These are phyloP conservation scores for Rhododendron kiyosumense DNA, from an alignment of 148 eudicot genomes.

Conservation along the genomic window DNA sequence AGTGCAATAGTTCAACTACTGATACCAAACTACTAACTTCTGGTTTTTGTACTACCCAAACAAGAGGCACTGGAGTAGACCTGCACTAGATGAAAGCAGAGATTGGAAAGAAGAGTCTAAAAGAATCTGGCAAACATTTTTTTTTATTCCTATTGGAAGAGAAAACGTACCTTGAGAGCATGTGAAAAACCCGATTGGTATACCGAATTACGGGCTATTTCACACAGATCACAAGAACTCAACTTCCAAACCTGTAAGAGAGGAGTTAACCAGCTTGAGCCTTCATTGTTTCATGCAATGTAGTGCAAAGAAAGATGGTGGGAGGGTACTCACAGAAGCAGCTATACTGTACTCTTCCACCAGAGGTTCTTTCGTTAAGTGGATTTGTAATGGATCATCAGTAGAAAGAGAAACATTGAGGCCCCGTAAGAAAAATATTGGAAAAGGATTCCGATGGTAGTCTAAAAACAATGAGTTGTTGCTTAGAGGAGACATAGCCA, in stretches of 20 bases:
- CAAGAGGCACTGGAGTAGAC: neutral
- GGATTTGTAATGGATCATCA: constrained; percentile 97
- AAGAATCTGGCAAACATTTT: too few species aligned
- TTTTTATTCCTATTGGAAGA: neutral
- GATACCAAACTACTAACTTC: neutral
- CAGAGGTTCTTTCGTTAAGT: constrained; percentile 91
- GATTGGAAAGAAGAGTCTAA: neutral
- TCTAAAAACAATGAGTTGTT: constrained; percentile 97
- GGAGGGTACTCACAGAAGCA: constrained; percentile 67
- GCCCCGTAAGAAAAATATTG: constrained; percentile 86
- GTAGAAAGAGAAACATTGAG: constrained; percentile 98
- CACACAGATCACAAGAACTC: constrained; percentile 92
- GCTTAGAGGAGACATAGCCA: constrained; percentile 99
- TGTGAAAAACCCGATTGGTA: constrained; percentile 97
- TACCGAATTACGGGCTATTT: constrained; percentile 96
- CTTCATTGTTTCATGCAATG: neutral
- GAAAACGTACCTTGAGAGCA: constrained; percentile 68
- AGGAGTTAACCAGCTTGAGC: constrained; percentile 4
- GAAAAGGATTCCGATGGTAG: constrained; percentile 96
- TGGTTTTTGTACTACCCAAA: neutral
- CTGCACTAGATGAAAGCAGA: constrained; percentile 1
- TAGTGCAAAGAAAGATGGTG: neutral
- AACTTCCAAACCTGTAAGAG: constrained; percentile 82
- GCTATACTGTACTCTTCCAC: constrained; percentile 99
- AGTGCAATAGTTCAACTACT: neutral